phyloP scores from a whole-genome alignment of 169 alveolate genomes.

The Plasmodium cynomolgi region DNA sequence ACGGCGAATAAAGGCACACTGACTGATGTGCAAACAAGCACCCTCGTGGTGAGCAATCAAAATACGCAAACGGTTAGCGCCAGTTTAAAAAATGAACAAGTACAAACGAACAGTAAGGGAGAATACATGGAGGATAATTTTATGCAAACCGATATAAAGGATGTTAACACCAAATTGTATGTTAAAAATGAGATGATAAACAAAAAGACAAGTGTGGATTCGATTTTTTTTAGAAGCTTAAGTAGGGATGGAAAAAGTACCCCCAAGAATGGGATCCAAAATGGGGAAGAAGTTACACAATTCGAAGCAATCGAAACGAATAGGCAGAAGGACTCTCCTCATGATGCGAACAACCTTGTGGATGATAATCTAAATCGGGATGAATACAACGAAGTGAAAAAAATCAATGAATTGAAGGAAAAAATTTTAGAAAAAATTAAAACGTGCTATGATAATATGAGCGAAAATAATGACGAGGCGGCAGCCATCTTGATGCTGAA shows the following conservation, averaged over 20 bases:
- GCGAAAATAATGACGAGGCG: slow-evolving; percentile 3
- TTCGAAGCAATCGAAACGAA: neutral
- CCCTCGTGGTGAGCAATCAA: neutral
- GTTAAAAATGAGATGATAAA: slow-evolving; percentile 44
- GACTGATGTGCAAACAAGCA: neutral
- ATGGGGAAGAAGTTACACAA: neutral
- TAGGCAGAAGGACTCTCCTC: neutral
- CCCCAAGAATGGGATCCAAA: neutral
- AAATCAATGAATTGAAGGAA: slow-evolving; percentile 40
- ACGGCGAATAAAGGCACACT: neutral
- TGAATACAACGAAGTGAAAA: slow-evolving; percentile 49
- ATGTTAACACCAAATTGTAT: slow-evolving; percentile 21
- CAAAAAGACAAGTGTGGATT: slow-evolving; percentile 74
- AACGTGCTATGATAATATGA: slow-evolving; percentile 39
- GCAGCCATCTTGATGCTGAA: slow-evolving; percentile 52
- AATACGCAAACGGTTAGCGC: slow-evolving; percentile 45
- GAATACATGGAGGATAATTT: slow-evolving; percentile 12
- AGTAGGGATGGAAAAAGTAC: slow-evolving; percentile 29
- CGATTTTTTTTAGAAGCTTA: slow-evolving; percentile 56
- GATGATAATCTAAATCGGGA: slow-evolving; percentile 8
- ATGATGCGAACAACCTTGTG: neutral
- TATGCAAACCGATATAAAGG: slow-evolving; percentile 60
- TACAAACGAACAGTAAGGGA: slow-evolving; percentile 26
- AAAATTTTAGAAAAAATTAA: slow-evolving; percentile 71
- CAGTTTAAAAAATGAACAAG: slow-evolving; percentile 29